Evolutionary conservation across 495 filamentous ascomycete genomes (phyloP).

Genomic region (Cudoniella acicularis): DNA sequence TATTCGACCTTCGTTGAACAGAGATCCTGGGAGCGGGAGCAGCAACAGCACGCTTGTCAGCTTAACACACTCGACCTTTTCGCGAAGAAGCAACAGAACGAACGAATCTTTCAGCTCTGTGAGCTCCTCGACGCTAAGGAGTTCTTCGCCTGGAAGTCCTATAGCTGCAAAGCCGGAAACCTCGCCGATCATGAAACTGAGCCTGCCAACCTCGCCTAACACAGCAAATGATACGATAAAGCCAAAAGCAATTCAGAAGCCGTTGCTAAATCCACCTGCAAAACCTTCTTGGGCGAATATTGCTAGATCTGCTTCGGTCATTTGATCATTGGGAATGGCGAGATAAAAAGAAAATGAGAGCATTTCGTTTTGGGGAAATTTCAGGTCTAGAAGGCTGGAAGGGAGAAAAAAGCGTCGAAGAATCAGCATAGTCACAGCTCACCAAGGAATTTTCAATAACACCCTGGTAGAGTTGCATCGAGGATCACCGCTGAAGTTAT

Average conservation of each 20-base stretch:
- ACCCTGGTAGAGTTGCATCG: too few species aligned
- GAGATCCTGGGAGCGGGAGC: conserved; percentile 9
- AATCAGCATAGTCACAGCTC: too few species aligned
- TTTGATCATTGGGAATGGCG: neutral
- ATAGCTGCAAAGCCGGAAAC: neutral
- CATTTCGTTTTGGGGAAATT: too few species aligned
- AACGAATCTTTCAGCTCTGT: conserved; percentile 7
- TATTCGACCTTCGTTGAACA: neutral
- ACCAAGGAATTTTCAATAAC: too few species aligned
- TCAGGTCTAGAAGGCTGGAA: too few species aligned
- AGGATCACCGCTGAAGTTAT: too few species aligned
- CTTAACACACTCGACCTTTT: conserved; percentile 7
- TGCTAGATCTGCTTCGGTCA: neutral
- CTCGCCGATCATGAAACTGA: neutral
- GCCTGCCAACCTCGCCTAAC: neutral
- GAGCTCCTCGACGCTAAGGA: neutral
- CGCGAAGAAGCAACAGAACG: neutral
- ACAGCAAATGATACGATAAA: neutral
- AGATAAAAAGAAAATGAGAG: neutral
- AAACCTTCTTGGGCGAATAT: conserved; percentile 10
- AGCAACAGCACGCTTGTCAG: conserved; percentile 4
- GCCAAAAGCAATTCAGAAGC: neutral
- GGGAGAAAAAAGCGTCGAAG: too few species aligned
- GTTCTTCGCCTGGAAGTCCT: conserved; percentile 7
- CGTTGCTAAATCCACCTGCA: neutral